Conservation (phyloP, 2,329 filamentous ascomycete species). For the Epichloe uncinata region DNA sequence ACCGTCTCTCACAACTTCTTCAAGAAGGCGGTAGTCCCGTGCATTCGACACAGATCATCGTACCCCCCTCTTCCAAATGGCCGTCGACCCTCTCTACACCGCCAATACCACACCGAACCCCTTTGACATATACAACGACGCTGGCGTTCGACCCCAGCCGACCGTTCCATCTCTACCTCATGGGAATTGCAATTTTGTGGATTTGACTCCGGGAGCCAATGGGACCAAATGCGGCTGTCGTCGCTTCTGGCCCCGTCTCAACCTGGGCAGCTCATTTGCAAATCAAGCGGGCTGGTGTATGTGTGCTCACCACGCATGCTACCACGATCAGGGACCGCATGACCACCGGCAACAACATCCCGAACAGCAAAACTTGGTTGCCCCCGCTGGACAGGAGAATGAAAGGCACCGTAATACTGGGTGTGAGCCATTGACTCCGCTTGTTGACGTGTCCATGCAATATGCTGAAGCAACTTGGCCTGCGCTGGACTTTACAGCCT, state of each 20-base stretch:
- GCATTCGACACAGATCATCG: background rate
- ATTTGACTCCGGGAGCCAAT: slow-evolving; percentile 36
- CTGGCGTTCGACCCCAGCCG: slow-evolving; percentile 15
- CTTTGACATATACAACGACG: slow-evolving; percentile 44
- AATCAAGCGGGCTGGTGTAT: slow-evolving; percentile 43
- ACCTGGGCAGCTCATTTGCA: slow-evolving; percentile 18
- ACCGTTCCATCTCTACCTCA: slow-evolving; percentile 28
- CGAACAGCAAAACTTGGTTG: slow-evolving; percentile 10
- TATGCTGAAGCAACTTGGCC: slow-evolving; percentile 20
- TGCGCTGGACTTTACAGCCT: slow-evolving; percentile 28
- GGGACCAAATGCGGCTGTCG: slow-evolving; percentile 45
- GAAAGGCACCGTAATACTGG: slow-evolving; percentile 30
- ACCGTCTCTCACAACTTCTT: background rate
- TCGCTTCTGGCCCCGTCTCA: slow-evolving; percentile 42
- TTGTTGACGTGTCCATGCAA: slow-evolving; percentile 34
- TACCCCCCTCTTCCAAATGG: slow-evolving; percentile 28
- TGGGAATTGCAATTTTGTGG: slow-evolving; percentile 45
- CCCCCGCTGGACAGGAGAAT: slow-evolving; percentile 34
- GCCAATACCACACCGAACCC: slow-evolving; percentile 29
- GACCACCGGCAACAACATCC: slow-evolving; percentile 10
- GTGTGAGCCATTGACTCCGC: slow-evolving; percentile 39
- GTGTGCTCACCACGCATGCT: slow-evolving; percentile 51
- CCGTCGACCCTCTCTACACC: slow-evolving; percentile 34
- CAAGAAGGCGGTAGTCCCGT: background rate
- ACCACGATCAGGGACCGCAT: slow-evolving; percentile 35